phyloP scores from a whole-genome alignment of 2,329 filamentous ascomycete genomes.

The Botrytis hyacinthi region DNA sequence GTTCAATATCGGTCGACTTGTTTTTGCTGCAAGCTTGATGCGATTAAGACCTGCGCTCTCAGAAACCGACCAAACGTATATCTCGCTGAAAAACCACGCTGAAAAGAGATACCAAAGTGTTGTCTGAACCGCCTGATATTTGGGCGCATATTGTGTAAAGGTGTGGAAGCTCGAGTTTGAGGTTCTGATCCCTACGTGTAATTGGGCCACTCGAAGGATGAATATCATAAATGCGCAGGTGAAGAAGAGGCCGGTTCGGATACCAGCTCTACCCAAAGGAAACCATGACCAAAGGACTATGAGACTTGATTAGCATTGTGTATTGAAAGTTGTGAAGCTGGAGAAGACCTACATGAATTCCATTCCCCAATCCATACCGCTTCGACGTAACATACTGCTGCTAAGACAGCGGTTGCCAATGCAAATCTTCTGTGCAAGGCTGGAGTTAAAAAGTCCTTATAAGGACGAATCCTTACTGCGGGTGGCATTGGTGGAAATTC shows the following conservation, averaged over 20 bases:
- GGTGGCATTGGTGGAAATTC: constrained; percentile 35
- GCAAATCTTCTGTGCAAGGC: constrained; percentile 84
- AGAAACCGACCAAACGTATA: constrained; percentile 73
- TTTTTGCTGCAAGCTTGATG: constrained; percentile 67
- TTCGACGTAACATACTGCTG: constrained; percentile 70
- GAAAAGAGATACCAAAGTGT: constrained; percentile 75
- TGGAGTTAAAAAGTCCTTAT: constrained; percentile 80
- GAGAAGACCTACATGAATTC: constrained; percentile 52
- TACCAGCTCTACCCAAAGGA: constrained; percentile 70
- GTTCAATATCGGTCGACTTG: constrained; percentile 75
- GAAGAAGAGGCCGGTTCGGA: constrained; percentile 75
- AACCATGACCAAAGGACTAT: constrained; percentile 84
- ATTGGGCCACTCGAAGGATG: constrained; percentile 80
- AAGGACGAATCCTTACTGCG: constrained; percentile 39
- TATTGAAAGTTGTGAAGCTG: background rate
- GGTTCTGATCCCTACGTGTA: constrained; percentile 72
- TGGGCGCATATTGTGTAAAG: constrained; percentile 56
- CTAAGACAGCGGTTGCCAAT: constrained; percentile 67
- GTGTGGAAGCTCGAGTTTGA: constrained; percentile 66
- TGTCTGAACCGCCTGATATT: constrained; percentile 61
- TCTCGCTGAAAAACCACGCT: constrained; percentile 73
- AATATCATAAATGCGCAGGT: constrained; percentile 73
- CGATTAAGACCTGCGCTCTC: constrained; percentile 63
- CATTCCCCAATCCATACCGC: constrained; percentile 68
- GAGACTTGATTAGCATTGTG: constrained; percentile 16